A percentile compares a stretch with the other conserved stretches of the same genome.
Conservation (phyloP, 257 asterid genomes). For the Ilex aquifolium region DNA sequence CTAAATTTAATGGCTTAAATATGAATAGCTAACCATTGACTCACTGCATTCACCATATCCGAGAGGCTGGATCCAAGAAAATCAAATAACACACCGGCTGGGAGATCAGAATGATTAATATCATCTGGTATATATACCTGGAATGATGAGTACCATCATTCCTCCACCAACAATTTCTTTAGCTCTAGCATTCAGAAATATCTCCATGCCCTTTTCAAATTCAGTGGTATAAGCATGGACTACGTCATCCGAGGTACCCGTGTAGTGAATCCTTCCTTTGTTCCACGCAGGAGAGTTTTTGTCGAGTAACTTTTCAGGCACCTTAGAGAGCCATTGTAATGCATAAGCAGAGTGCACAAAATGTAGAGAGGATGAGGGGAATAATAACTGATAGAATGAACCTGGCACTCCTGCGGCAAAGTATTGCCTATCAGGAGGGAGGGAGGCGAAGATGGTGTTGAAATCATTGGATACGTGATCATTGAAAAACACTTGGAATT, state of each 20-base stretch:
- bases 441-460: slow-evolving; percentile 11
- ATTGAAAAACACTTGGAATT: slow-evolving; percentile 19
- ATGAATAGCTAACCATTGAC: slow-evolving; percentile 15
- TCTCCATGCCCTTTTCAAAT: slow-evolving; percentile 9
- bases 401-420: slow-evolving; percentile 9
- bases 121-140: background rate
- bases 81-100: background rate
- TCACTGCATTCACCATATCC: slow-evolving; percentile 26
- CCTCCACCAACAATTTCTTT: slow-evolving; percentile 13
- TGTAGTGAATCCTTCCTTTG: slow-evolving; percentile 7
- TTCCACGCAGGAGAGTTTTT: slow-evolving; percentile 15
- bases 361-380: slow-evolving; percentile 9
- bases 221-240: slow-evolving; percentile 11
- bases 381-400: slow-evolving; percentile 12
- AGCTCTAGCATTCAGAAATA: slow-evolving; percentile 16
- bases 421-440: background rate
- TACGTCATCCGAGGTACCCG: slow-evolving; percentile 5
- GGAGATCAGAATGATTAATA: background rate
- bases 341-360: slow-evolving; percentile 12
- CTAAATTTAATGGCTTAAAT: too few relatives aligned
- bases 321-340: slow-evolving; percentile 20
- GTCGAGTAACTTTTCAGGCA: slow-evolving; percentile 8
- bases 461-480: slow-evolving; percentile 19
- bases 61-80: slow-evolving; percentile 15
- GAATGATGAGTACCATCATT: slow-evolving; percentile 1